Conservation (phyloP, 2,329 filamentous ascomycete genomes). For the Blastomyces emzantsi region DNA sequence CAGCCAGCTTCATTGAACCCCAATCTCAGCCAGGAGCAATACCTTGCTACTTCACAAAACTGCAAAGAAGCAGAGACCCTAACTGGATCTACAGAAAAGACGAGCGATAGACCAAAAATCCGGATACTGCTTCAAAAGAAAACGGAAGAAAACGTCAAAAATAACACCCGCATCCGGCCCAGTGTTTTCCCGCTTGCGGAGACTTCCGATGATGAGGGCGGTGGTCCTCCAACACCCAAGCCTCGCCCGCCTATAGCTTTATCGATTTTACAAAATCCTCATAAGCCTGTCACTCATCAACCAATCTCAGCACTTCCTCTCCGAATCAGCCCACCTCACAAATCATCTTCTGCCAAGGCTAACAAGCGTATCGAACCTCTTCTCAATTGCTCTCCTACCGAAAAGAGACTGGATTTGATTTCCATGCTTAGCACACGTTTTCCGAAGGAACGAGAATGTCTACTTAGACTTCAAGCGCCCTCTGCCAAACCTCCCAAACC, state of each 20-base stretch:
- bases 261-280: slow-evolving; percentile 11
- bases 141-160: background rate
- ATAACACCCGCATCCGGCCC: background rate
- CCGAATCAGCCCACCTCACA: background rate
- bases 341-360: background rate
- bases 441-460: slow-evolving; percentile 19
- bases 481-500: slow-evolving; percentile 23
- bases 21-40: background rate
- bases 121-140: background rate
- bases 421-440: slow-evolving; percentile 18
- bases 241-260: slow-evolving; percentile 4
- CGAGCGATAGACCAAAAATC: background rate
- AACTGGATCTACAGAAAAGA: background rate
- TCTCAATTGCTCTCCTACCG: slow-evolving; percentile 10
- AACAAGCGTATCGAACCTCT: slow-evolving; percentile 11
- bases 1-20: background rate
- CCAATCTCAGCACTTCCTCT: background rate
- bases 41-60: background rate
- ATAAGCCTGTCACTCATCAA: background rate
- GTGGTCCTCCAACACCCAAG: background rate
- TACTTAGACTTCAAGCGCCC: slow-evolving; percentile 19
- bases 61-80: background rate
- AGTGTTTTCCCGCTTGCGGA: background rate
- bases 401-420: slow-evolving; percentile 21
- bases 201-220: background rate